Evolutionary conservation across 192 early-diverging fungal genomes (phyloP).

Genomic region (Coemansia sp.): DNA sequence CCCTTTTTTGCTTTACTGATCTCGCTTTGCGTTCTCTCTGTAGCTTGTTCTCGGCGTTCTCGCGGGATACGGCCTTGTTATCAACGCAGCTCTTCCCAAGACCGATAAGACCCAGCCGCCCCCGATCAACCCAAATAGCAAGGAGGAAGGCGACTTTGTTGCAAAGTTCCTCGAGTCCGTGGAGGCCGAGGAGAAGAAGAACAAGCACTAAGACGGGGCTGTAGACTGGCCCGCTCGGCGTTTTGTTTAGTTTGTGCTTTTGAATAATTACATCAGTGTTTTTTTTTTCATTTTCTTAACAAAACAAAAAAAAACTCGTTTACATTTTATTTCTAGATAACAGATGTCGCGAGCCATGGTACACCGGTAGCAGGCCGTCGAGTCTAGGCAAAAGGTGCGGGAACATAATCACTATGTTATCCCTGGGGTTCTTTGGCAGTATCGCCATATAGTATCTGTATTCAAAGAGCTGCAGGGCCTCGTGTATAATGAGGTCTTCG

Average conservation of each 20-base stretch:
- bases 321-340: conserved; percentile 11
- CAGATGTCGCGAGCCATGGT: conserved; percentile 38
- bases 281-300: conserved; percentile 5
- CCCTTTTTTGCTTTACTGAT: too few relatives aligned
- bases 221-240: too few relatives aligned
- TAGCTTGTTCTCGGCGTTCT: conserved; percentile 54
- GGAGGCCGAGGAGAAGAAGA: conserved; percentile 45
- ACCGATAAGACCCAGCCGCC: conserved; percentile 49
- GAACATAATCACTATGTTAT: conserved; percentile 42
- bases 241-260: neutral
- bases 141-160: conserved; percentile 51
- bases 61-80: conserved; percentile 36
- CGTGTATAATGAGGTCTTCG: conserved; percentile 43
- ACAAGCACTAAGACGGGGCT: conserved; percentile 9
- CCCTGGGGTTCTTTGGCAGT: conserved; percentile 21
- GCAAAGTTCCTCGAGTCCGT: conserved; percentile 53
- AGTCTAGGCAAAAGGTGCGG: conserved; percentile 41
- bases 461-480: conserved; percentile 43
- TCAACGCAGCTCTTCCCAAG: conserved; percentile 40
- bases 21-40: neutral
- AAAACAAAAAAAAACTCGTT: neutral
- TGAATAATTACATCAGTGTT: neutral
- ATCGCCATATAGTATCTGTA: conserved; percentile 53
- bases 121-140: conserved; percentile 46
- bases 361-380: conserved; percentile 32